Evolutionary conservation across 2,329 filamentous ascomycete genomes (phyloP).

Genomic region (Macroventuria anomochaeta): DNA sequence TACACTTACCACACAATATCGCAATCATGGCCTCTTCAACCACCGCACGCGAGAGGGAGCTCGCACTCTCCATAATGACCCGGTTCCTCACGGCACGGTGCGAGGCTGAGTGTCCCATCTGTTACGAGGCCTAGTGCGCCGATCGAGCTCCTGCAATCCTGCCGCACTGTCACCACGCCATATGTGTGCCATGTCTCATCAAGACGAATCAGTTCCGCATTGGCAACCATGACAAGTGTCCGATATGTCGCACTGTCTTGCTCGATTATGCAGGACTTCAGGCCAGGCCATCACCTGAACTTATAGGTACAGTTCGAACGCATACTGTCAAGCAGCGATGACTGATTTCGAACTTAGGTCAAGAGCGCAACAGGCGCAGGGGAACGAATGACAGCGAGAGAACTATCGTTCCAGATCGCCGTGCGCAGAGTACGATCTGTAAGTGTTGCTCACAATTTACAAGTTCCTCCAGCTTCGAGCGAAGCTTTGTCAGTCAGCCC

Average conservation of each 20-base stretch:
- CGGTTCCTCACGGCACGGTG: not conserved
- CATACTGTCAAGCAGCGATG: not conserved
- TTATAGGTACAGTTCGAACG: not conserved
- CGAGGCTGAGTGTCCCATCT: conserved; percentile 2
- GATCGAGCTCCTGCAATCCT: conserved; percentile 1
- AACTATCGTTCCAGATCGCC: too few species aligned
- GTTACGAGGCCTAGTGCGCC: conserved; percentile 3
- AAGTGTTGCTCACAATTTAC: too few species aligned
- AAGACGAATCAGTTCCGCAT: not conserved
- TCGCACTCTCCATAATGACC: not conserved
- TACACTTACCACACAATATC: not conserved
- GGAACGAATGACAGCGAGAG: too few species aligned
- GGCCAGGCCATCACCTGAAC: not conserved
- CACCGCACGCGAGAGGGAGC: not conserved
- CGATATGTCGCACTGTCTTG: not conserved
- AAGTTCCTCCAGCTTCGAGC: too few species aligned
- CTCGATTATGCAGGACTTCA: not conserved
- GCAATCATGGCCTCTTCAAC: not conserved
- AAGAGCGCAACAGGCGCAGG: too few species aligned
- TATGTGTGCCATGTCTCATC: conserved; percentile 6
- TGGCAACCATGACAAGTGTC: not conserved
- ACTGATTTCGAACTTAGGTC: too few species aligned
- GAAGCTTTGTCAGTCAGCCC: too few species aligned
- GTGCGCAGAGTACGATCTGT: too few species aligned
- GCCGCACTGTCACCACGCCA: not conserved